Evolutionary conservation across 2,329 filamentous ascomycete genomes (phyloP), one percentile per base, ranked within the genome.

Genomic region (Diaporthe ilicicola): DNA sequence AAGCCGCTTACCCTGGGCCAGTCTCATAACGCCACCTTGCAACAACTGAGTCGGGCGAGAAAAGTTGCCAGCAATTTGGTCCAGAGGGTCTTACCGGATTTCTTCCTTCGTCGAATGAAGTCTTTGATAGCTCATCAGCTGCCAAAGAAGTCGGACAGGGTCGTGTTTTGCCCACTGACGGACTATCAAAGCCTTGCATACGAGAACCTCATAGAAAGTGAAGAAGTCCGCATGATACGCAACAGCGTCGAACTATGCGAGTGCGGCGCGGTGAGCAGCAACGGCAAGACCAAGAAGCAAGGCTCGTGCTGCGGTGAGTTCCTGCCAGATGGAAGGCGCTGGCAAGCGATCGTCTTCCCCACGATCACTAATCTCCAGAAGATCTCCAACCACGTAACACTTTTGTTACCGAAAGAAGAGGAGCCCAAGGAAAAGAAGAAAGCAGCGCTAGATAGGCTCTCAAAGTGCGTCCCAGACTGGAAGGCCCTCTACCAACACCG

Each of bases 101-200:
- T 97, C 80, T 98, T 99, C 76, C 86, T 98, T 2, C 92, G 96
- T 1, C 91, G 96, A 2, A 96, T 97, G 89, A 99, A 99, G 84
- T 91, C 91, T 0, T 84, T 98, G 19, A 97, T 99, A 72, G 94
- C 94, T 0, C 86, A 97, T 77, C 95, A 99, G 78, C 85, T 99
- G 9, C 96, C 96, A 0, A 97, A 94, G 82, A 99, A 99, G 85
- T 95, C 90, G 42, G 96, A 99, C 79, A 90, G 92, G 68, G 95
- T 98, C 0, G 94, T 98, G 5, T 99, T 99, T 78, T 99, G 96
- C 76, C 94, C 94, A 1, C 86, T 99, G 24, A 97, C 95, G 0
- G 88, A 92, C 5, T 88, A 91, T 0, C 96, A 99, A 80, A 88
- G 89, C 15, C 88, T 91, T 39, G 95, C 95, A 0, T 99, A 99